Evolutionary conservation across 1,284 basidiomycete species (phyloP).

Genomic region (Ustilago nuda): DNA sequence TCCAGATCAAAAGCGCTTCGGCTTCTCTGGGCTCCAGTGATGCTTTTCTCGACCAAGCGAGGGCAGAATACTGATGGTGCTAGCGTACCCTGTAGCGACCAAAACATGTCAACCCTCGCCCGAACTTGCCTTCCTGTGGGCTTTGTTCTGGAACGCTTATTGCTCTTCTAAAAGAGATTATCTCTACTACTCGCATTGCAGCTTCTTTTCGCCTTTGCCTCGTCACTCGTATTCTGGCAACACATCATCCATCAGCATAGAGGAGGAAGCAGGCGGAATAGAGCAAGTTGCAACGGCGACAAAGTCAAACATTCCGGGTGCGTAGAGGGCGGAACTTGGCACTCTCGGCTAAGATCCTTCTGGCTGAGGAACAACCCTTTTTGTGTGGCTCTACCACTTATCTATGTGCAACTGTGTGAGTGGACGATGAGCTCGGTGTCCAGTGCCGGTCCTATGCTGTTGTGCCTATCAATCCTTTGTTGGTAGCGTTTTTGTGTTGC

Average conservation of each 20-base stretch:
- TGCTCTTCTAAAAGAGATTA: no score
- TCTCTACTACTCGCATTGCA: neutral
- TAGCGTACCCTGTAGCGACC: no score
- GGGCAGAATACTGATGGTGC: no score
- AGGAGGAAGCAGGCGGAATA: neutral
- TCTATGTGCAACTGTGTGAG: neutral
- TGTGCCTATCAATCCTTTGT: no score
- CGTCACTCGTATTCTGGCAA: neutral
- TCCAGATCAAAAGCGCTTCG: slow-evolving; percentile 37
- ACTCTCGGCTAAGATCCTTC: neutral
- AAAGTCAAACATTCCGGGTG: no score
- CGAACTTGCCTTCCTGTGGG: no score
- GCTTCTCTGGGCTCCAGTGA: slow-evolving; percentile 44
- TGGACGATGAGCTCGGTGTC: neutral
- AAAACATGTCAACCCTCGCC: no score
- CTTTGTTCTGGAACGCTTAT: no score
- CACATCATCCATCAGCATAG: neutral
- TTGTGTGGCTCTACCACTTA: neutral
- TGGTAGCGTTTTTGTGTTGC: no score
- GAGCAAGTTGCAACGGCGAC: no score
- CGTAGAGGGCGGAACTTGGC: neutral
- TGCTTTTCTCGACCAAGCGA: neutral
- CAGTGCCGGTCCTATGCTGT: neutral
- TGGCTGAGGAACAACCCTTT: neutral
- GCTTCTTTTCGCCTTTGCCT: neutral